These are phyloP conservation scores for Yamagishiella unicocca DNA, from an alignment of 139 green algal genomes.

Conservation along the genomic window DNA sequence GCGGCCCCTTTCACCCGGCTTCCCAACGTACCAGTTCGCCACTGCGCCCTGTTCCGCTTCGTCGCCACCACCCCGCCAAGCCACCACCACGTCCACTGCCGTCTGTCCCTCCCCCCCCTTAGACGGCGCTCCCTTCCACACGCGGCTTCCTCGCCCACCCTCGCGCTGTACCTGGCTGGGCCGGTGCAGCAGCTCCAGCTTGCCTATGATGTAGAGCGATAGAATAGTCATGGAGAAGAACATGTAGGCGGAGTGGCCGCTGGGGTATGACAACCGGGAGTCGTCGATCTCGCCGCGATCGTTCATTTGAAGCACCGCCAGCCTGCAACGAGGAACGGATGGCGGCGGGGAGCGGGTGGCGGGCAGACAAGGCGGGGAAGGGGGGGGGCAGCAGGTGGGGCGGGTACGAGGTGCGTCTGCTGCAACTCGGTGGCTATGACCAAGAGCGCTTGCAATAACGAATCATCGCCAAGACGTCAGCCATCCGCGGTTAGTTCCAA, in stretches of 20 bases:
- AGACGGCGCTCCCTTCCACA: too few species aligned
- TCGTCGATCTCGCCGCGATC: constrained; percentile 38
- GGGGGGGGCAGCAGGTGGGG: background rate
- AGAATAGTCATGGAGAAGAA: constrained; percentile 56
- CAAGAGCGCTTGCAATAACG: constrained; percentile 43
- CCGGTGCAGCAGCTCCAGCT: constrained; percentile 11
- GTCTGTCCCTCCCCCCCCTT: too few species aligned
- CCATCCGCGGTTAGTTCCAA: too few species aligned
- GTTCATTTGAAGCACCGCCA: constrained; percentile 2
- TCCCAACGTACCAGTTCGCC: too few species aligned
- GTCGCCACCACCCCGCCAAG: too few species aligned
- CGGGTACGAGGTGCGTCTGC: background rate
- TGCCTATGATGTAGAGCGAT: constrained; percentile 54
- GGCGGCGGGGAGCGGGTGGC: background rate
- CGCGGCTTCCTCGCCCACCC: too few species aligned
- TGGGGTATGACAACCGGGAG: constrained; percentile 53
- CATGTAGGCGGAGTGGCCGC: constrained; percentile 61
- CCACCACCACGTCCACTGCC: too few species aligned
- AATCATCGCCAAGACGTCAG: background rate
- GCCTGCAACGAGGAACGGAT: constrained; percentile 28
- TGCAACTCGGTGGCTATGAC: too few species aligned
- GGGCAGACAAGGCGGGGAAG: background rate
- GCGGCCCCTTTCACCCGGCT: too few species aligned
- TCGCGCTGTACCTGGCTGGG: constrained; percentile 41
- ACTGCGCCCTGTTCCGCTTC: too few species aligned